A percentile compares a stretch with the other conserved stretches of the same genome.
Conservation (phyloP, 176 grass and related monocot species). For the Avena sativa region DNA sequence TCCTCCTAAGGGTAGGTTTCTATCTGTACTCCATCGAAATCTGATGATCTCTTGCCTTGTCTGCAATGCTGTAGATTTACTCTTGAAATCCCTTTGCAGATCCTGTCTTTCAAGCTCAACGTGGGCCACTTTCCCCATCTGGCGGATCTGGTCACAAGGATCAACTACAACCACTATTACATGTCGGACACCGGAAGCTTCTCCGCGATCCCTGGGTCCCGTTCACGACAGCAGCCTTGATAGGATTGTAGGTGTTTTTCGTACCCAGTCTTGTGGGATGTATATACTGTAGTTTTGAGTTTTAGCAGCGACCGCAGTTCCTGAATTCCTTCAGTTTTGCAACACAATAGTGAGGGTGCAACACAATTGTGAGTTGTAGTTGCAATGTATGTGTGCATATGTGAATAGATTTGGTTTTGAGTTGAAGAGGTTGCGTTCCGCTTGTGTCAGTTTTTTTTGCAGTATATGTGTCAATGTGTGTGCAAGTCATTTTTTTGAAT, state of each 20-base stretch:
- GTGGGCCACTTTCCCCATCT: constrained; percentile 96
- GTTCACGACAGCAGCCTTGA: constrained; percentile 35
- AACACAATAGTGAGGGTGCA: background rate
- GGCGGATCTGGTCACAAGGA: constrained; percentile 88
- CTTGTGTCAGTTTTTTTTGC: background rate
- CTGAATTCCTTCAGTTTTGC: background rate
- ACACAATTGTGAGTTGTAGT: background rate
- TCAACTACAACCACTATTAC: constrained; percentile 96
- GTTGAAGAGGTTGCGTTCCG: background rate
- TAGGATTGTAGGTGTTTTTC: background rate
- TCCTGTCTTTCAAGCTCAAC: constrained; percentile 93
- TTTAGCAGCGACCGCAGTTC: background rate
- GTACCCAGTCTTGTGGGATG: background rate
- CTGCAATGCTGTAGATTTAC: background rate
- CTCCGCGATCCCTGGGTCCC: constrained; percentile 54
- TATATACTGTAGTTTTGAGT: background rate
- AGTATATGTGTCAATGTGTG: background rate
- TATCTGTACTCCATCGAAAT: background rate
- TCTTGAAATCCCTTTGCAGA: constrained; percentile 49
- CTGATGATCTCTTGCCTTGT: background rate
- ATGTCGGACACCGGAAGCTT: constrained; percentile 85
- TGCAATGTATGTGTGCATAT: background rate
- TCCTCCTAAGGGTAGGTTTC: constrained; percentile 77
- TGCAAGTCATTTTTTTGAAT: background rate
- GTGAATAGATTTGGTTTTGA: background rate